Evolutionary conservation across 352 stramenopile species (phyloP).

Genomic region (Blastocystis sp.): DNA sequence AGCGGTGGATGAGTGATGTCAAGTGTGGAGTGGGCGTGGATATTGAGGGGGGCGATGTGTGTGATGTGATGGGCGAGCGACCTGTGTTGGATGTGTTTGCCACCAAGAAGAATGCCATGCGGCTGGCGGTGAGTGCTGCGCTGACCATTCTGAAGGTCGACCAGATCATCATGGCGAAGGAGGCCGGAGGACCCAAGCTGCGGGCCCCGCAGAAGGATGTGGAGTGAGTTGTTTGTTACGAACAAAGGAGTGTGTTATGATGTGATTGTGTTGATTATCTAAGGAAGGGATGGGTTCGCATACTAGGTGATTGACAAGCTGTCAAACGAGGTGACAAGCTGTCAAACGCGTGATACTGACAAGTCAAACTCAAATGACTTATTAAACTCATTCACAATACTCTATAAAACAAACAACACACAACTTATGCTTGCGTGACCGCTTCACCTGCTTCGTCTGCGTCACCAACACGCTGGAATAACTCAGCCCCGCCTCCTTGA

Average conservation of each 20-base stretch:
- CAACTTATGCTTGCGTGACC: neutral
- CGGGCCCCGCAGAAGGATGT: constrained; percentile 58
- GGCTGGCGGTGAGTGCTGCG: constrained; percentile 86
- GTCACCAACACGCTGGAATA: neutral
- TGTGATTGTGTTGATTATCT: too few species aligned
- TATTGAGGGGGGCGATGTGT: constrained; percentile 76
- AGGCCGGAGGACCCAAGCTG: constrained; percentile 82
- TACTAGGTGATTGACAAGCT: too few species aligned
- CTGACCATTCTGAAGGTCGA: constrained; percentile 96
- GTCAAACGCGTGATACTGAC: too few species aligned
- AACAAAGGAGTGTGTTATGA: neutral
- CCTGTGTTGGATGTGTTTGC: constrained; percentile 87
- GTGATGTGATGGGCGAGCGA: constrained; percentile 81
- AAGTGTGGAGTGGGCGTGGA: constrained; percentile 81
- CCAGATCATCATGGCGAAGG: constrained; percentile 99
- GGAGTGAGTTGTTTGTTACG: constrained; percentile 21
- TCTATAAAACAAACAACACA: neutral
- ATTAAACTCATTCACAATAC: too few species aligned
- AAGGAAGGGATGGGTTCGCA: too few species aligned
- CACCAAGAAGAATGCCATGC: constrained; percentile 89
- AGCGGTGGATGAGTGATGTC: constrained; percentile 77
- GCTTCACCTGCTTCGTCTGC: neutral
- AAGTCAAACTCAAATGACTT: too few species aligned
- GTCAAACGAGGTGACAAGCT: too few species aligned
- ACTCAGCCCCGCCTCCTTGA: neutral